A percentile compares a stretch with the other conserved stretches of the same genome.
These are phyloP conservation scores for Magnolia sinica DNA, from an alignment of 164 flowering plant genomes.

Conservation along the genomic window DNA sequence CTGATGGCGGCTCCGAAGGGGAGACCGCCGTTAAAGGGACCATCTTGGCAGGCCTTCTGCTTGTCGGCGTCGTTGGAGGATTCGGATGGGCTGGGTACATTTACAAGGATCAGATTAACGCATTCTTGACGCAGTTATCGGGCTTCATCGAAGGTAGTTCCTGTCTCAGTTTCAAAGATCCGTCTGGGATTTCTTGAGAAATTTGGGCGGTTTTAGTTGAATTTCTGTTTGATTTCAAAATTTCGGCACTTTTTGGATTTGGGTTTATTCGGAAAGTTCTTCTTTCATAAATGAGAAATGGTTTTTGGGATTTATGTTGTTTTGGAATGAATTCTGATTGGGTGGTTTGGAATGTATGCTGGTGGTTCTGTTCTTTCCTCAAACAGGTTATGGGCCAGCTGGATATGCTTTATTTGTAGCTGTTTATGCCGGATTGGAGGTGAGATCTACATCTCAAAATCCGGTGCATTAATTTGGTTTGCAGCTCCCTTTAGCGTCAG, in stretches of 20 bases:
- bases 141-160: conserved; percentile 75
- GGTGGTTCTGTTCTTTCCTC: not conserved
- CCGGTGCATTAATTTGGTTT: not conserved
- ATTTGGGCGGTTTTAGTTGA: not conserved
- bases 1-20: conserved; percentile 32
- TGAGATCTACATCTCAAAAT: conserved; percentile 19
- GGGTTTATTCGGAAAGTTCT: not conserved
- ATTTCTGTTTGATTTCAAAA: too few species aligned
- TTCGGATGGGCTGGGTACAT: conserved; percentile 74
- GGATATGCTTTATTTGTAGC: conserved; percentile 96
- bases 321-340: not conserved
- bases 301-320: not conserved
- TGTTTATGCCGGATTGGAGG: conserved; percentile 92
- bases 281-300: not conserved
- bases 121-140: conserved; percentile 76
- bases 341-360: not conserved
- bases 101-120: conserved; percentile 85
- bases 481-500: not conserved
- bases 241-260: not conserved
- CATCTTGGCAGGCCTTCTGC: conserved; percentile 79
- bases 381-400: conserved; percentile 87
- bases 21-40: conserved; percentile 72
- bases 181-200: not conserved
- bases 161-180: too few species aligned
- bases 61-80: conserved; percentile 89